phyloP scores from a whole-genome alignment of 2,329 filamentous ascomycete genomes.

The Colletotrichum tabaci region DNA sequence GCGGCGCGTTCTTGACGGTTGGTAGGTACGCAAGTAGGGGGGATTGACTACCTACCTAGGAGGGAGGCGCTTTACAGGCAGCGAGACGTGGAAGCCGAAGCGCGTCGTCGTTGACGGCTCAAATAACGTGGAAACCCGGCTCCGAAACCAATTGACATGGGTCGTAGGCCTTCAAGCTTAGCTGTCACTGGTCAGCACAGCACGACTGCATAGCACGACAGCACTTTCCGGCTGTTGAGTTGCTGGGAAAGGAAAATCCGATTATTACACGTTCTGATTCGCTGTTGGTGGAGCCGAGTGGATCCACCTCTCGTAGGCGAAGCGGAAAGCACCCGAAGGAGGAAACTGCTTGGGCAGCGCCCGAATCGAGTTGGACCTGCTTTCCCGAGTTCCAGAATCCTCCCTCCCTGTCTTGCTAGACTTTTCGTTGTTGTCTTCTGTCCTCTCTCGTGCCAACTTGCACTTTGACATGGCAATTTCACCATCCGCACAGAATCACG shows the following conservation, averaged over 20 bases:
- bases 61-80: slow-evolving; percentile 13
- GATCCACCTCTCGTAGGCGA: neutral
- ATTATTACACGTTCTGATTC: neutral
- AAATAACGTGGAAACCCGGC: slow-evolving; percentile 13
- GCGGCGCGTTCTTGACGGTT: slow-evolving; percentile 6
- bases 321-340: slow-evolving; percentile 1
- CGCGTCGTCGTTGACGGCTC: slow-evolving; percentile 32
- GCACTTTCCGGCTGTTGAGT: neutral
- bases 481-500: neutral
- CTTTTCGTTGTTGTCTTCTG: neutral
- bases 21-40: no score
- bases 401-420: slow-evolving; percentile 6
- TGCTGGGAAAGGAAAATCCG: neutral
- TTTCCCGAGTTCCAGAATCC: slow-evolving; percentile 4
- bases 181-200: neutral
- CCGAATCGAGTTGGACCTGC: slow-evolving; percentile 6
- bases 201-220: neutral
- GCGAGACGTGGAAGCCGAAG: slow-evolving; percentile 28
- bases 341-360: neutral
- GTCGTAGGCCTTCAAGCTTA: neutral
- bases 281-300: neutral
- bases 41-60: no score
- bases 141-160: slow-evolving; percentile 23
- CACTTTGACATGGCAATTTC: slow-evolving; percentile 8
- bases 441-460: slow-evolving; percentile 12